These are phyloP conservation scores for Epicoccum sorghinum DNA, from an alignment of 2,329 filamentous ascomycete species.

Conservation along the genomic window DNA sequence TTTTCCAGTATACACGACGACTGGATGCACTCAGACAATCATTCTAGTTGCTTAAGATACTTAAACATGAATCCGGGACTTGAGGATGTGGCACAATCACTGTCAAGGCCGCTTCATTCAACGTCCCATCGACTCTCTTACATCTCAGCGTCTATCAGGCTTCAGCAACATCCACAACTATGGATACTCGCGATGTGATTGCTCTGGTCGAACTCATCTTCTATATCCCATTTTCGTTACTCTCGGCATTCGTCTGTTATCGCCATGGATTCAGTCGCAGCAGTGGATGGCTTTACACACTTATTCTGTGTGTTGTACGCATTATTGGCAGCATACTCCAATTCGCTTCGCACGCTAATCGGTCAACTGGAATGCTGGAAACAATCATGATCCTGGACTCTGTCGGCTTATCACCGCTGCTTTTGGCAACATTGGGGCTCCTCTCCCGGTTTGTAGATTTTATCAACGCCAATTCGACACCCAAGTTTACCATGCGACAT, in stretches of 20 bases:
- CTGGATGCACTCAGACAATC: not conserved
- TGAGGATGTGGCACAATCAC: not conserved
- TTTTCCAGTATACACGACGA: constrained; percentile 1
- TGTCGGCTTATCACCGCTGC: constrained; percentile 57
- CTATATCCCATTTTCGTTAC: constrained; percentile 44
- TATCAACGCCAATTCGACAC: constrained; percentile 21
- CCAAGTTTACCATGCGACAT: constrained; percentile 26
- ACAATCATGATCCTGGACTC: constrained; percentile 53
- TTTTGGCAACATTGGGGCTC: constrained; percentile 55
- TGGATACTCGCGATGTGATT: constrained; percentile 17
- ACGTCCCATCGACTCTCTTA: not conserved
- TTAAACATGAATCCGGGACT: not conserved
- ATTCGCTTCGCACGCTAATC: constrained; percentile 56
- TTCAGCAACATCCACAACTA: not conserved
- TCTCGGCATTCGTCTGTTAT: constrained; percentile 38
- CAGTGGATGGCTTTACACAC: constrained; percentile 61
- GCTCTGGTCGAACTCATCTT: constrained; percentile 43
- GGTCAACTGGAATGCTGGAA: constrained; percentile 47
- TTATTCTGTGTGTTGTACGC: constrained; percentile 59
- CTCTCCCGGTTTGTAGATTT: constrained; percentile 42
- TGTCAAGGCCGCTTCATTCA: not conserved
- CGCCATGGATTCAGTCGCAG: constrained; percentile 50
- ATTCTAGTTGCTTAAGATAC: too few species aligned
- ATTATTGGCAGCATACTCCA: constrained; percentile 58
- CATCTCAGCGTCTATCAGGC: not conserved